These are phyloP conservation scores for Verticillium isaacii DNA, from an alignment of 2,329 filamentous ascomycete genomes.

Conservation along the genomic window DNA sequence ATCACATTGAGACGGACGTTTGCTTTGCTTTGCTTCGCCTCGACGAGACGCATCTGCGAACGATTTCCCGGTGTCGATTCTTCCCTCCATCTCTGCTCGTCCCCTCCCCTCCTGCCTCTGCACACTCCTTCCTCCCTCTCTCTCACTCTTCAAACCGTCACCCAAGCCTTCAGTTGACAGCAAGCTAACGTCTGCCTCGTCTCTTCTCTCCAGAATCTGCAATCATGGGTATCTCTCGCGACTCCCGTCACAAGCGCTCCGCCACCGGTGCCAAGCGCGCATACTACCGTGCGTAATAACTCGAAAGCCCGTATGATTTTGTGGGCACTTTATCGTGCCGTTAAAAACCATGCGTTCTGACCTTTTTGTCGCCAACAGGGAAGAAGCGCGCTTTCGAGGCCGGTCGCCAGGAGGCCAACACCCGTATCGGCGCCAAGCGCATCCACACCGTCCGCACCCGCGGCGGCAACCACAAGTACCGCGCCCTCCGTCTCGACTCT, in stretches of 20 bases:
- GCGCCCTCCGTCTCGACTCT: slow-evolving; percentile 94
- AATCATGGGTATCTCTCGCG: slow-evolving; percentile 99
- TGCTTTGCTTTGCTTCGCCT: neutral
- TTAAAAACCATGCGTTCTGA: slow-evolving; percentile 65
- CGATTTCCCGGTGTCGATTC: neutral
- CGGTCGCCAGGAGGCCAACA: slow-evolving; percentile 98
- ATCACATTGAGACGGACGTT: neutral
- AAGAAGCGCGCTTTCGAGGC: slow-evolving; percentile 99
- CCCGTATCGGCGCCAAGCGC: slow-evolving; percentile 96
- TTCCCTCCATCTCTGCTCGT: neutral
- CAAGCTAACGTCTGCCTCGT: neutral
- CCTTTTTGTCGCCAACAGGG: slow-evolving; percentile 59
- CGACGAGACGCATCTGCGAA: neutral
- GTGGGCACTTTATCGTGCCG: slow-evolving; percentile 17
- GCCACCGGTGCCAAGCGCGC: slow-evolving; percentile 97
- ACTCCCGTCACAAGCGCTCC: slow-evolving; percentile 99
- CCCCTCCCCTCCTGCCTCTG: neutral
- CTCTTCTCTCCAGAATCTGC: slow-evolving; percentile 53
- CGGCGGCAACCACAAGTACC: slow-evolving; percentile 99
- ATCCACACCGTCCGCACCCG: slow-evolving; percentile 96
- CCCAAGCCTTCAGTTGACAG: neutral
- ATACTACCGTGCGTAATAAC: slow-evolving; percentile 73
- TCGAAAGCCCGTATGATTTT: slow-evolving; percentile 64
- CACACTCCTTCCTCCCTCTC: neutral
- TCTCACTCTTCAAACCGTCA: neutral